Base-by-base conservation (phyloP, 1,139 yeast species). In the Sugiyamaella xylanicola region DNA sequence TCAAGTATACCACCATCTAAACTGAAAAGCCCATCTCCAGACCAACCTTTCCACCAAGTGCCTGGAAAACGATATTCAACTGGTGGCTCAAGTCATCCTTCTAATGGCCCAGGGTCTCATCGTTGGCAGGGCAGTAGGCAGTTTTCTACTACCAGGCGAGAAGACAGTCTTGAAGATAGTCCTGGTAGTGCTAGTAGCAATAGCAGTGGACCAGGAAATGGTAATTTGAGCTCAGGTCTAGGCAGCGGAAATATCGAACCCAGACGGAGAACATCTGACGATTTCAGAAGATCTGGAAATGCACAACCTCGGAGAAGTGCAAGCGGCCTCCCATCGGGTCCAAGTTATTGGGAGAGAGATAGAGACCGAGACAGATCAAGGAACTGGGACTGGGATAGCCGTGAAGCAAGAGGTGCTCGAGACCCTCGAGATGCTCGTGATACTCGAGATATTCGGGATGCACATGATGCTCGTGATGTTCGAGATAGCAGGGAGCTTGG, bases 301-400 rank as follows among this genome's bases (percentile, higher is more conserved):
- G 11, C 52, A 54, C 55, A 44, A 15, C 47, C 53, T 5, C 49
- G 56, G n/a, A 37, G 47, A 32, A 47, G 50, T 37, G 43, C 51
- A 1, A 37, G 54, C 16, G 50, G 45, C 3, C 53, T 52, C 13
- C 60, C 58, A n/a, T 44, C 60, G 2, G 60, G 58, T 7, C 56
- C 56, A 2, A 27, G 61, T 45, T 54, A 56, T 42, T 56, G 59
- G 59, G 62, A 54, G 8, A 53, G 56, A 40, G 56, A 54, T 19
- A 21, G 56, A 56, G 62, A 54, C 4, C 48, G 56, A 40, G 56
- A 54, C 19, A 36, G 56, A 43, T 55, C 46, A 29, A 50, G 51
- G 39, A 56, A 37, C 29, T 48, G 57, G 29, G 60, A 56, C 3
- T 36, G 63, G 32, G 66, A 61, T 22, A 19, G 29, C 19, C 49